phyloP scores from a whole-genome alignment of 2,329 filamentous ascomycete species.

The Chaetomium sp. region DNA sequence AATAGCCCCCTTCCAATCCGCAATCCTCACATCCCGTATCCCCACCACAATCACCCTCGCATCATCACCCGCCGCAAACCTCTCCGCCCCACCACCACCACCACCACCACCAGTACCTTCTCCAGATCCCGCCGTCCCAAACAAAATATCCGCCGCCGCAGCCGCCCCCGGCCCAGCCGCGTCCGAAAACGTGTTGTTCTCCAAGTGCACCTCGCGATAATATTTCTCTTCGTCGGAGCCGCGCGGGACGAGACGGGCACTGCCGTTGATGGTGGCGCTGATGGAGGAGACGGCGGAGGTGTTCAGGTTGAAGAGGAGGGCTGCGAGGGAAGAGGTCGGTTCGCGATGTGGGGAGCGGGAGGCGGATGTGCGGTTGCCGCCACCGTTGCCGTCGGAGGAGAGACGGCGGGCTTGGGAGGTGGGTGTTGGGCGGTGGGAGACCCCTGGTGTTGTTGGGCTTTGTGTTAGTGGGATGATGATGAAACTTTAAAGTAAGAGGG shows the following conservation, averaged over 20 bases:
- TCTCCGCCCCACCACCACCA: slow-evolving; percentile 29
- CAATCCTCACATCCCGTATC: slow-evolving; percentile 79
- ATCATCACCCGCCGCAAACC: slow-evolving; percentile 73
- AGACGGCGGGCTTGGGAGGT: slow-evolving; percentile 56
- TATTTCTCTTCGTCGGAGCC: slow-evolving; percentile 78
- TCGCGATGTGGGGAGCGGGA: slow-evolving; percentile 54
- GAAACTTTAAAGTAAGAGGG: background rate
- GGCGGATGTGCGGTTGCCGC: slow-evolving; percentile 30
- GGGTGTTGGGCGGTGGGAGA: slow-evolving; percentile 82
- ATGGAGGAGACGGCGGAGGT: slow-evolving; percentile 81
- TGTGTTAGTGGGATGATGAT: background rate
- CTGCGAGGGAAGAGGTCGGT: slow-evolving; percentile 63
- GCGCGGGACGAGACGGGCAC: slow-evolving; percentile 63
- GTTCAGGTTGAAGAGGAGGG: slow-evolving; percentile 84
- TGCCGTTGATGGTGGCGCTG: slow-evolving; percentile 88
- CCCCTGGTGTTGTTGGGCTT: slow-evolving; percentile 45
- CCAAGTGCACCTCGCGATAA: slow-evolving; percentile 76
- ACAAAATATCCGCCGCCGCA: slow-evolving; percentile 27
- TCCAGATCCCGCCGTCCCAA: slow-evolving; percentile 27
- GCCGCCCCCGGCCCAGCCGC: slow-evolving; percentile 33
- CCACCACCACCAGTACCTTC: background rate
- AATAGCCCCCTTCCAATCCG: slow-evolving; percentile 92
- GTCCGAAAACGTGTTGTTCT: slow-evolving; percentile 80
- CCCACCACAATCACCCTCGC: slow-evolving; percentile 81
- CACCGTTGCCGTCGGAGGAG: slow-evolving; percentile 40